Percentiles rank a stretch among this genome's conserved stretches.
These are phyloP conservation scores for Aechmea fasciata DNA, from an alignment of 176 grass and related monocot species.

Conservation along the genomic window DNA sequence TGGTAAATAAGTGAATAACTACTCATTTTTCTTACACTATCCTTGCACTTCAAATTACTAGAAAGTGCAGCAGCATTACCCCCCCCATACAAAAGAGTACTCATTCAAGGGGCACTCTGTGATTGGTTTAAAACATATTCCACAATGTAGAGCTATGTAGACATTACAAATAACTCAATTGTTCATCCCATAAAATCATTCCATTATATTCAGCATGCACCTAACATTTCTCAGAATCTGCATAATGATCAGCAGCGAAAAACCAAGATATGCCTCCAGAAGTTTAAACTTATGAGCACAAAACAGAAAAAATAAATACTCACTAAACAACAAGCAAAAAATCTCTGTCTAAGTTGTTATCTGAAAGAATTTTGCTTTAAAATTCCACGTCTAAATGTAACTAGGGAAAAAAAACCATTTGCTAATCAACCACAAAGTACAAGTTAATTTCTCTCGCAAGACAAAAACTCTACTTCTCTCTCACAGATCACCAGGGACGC, in stretches of 20 bases:
- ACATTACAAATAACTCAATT: too few species aligned
- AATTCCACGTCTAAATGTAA: not conserved
- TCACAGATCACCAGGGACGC: slow-evolving; percentile 55
- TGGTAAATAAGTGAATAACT: not conserved
- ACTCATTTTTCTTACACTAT: not conserved
- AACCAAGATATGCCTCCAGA: too few species aligned
- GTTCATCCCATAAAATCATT: too few species aligned
- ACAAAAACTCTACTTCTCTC: slow-evolving; percentile 9
- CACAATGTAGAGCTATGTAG: too few species aligned
- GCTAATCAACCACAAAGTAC: not conserved
- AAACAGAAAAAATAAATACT: not conserved
- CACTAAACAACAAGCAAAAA: not conserved
- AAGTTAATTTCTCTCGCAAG: not conserved
- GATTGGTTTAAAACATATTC: too few species aligned
- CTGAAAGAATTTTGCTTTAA: not conserved
- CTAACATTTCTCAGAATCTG: too few species aligned
- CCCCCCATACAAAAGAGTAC: too few species aligned
- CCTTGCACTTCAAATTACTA: not conserved
- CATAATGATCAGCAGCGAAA: too few species aligned
- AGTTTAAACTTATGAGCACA: too few species aligned
- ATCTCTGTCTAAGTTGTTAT: not conserved
- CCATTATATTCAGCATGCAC: too few species aligned
- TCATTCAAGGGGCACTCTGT: too few species aligned
- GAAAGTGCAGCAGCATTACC: too few species aligned
- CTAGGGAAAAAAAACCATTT: not conserved